These are phyloP conservation scores for Heliosperma pusillum DNA, from an alignment of 148 eudicot species.

Conservation along the genomic window DNA sequence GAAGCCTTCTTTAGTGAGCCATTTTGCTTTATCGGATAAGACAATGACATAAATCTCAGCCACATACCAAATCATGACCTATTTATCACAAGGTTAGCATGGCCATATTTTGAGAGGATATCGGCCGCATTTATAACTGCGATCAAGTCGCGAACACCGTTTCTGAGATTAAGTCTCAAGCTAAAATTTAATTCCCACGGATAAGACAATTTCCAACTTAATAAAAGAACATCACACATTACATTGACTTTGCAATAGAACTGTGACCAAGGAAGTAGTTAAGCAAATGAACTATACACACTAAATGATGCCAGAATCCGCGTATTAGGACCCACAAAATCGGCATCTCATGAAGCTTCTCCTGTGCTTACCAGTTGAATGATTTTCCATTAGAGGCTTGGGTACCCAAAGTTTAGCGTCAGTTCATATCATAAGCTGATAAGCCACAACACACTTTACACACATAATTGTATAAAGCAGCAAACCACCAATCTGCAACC, in stretches of 20 bases:
- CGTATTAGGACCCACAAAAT: neutral
- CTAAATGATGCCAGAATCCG: neutral
- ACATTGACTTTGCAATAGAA: neutral
- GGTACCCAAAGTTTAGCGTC: neutral
- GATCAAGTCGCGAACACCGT: no score
- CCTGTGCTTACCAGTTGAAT: neutral
- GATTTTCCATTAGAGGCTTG: neutral
- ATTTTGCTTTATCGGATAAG: no score
- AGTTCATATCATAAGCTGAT: neutral
- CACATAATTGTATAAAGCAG: neutral
- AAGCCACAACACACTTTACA: neutral
- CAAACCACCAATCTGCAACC: no score
- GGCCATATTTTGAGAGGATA: no score
- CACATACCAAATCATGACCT: no score
- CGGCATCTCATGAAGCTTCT: neutral
- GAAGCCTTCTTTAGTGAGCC: no score
- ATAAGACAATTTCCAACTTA: neutral
- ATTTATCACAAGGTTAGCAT: no score
- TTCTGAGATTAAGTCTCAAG: no score
- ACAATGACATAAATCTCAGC: no score
- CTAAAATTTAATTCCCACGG: no score
- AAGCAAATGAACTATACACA: neutral
- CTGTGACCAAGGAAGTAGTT: neutral
- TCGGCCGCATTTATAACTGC: no score
- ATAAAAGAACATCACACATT: neutral